Evolutionary conservation across 352 stramenopile genomes (phyloP).

Genomic region (Elongisporangium senticosum): DNA sequence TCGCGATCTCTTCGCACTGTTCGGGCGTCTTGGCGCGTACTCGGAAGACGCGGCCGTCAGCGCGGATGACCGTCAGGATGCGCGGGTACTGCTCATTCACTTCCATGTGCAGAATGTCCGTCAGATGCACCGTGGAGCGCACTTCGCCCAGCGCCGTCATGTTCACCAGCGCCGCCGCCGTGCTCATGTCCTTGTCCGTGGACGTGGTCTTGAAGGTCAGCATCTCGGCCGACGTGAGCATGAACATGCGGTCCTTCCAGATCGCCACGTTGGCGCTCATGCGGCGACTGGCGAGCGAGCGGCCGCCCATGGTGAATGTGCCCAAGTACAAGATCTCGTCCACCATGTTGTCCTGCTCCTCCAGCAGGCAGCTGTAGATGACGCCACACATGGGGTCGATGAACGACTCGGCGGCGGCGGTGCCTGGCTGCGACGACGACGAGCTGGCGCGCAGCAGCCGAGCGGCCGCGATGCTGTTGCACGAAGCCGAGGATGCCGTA

Average conservation of each 20-base stretch:
- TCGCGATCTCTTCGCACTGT: constrained; percentile 57
- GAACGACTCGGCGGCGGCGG: constrained; percentile 7
- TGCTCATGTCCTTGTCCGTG: constrained; percentile 5
- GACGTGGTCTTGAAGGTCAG: constrained; percentile 62
- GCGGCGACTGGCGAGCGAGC: constrained; percentile 55
- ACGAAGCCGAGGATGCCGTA: background rate
- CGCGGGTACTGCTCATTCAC: constrained; percentile 64
- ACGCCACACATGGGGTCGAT: constrained; percentile 46
- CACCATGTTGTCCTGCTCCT: constrained; percentile 76
- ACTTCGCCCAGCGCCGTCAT: constrained; percentile 56
- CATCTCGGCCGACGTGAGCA: constrained; percentile 72
- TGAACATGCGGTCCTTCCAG: constrained; percentile 77
- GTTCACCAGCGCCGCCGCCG: constrained; percentile 12
- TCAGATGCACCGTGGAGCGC: constrained; percentile 62
- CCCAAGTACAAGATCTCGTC: constrained; percentile 72
- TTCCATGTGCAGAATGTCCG: constrained; percentile 74
- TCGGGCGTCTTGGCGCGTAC: constrained; percentile 58
- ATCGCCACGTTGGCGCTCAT: constrained; percentile 72
- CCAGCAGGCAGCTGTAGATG: constrained; percentile 65
- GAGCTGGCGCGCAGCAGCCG: background rate
- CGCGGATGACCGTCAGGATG: constrained; percentile 69
- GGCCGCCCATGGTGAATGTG: constrained; percentile 75
- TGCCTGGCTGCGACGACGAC: constrained; percentile 1
- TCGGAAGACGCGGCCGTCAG: constrained; percentile 66
- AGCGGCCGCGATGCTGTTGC: background rate